These are phyloP conservation scores for Dryas octopetala DNA, from an alignment of 306 rosid species.

Conservation along the genomic window DNA sequence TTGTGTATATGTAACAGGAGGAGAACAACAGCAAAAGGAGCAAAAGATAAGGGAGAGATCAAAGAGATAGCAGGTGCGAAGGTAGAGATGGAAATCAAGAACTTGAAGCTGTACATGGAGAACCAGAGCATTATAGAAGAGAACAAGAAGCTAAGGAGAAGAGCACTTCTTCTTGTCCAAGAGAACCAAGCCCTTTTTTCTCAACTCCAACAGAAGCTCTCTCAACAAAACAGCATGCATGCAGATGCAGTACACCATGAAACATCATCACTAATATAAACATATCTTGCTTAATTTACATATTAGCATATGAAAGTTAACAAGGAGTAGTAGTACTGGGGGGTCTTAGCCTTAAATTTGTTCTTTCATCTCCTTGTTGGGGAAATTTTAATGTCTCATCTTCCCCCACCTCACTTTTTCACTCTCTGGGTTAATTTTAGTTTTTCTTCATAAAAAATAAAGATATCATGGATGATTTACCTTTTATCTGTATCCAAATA, in stretches of 20 bases:
- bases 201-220: constrained; percentile 51
- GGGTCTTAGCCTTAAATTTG: neutral
- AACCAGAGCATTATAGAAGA: constrained; percentile 68
- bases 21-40: constrained; percentile 39
- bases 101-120: constrained; percentile 60
- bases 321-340: neutral
- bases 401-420: constrained; percentile 1
- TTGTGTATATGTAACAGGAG: constrained; percentile 38
- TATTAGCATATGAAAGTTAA: neutral
- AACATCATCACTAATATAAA: neutral
- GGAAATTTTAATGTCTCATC: neutral
- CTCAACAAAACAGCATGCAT: constrained; percentile 26
- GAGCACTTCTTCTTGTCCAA: constrained; percentile 69
- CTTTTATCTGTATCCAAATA: neutral
- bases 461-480: neutral
- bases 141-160: constrained; percentile 70
- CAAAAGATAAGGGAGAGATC: constrained; percentile 16
- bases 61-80: constrained; percentile 19
- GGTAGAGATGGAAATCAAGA: constrained; percentile 63
- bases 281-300: neutral
- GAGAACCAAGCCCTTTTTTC: constrained; percentile 66
- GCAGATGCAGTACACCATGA: neutral
- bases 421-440: neutral
- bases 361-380: constrained; percentile 8
- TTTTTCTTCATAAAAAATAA: neutral